Evolutionary conservation across 2,329 filamentous ascomycete species (phyloP), one percentile per base, ranked within the genome.

Genomic region (Zymoseptoria passerinii): DNA sequence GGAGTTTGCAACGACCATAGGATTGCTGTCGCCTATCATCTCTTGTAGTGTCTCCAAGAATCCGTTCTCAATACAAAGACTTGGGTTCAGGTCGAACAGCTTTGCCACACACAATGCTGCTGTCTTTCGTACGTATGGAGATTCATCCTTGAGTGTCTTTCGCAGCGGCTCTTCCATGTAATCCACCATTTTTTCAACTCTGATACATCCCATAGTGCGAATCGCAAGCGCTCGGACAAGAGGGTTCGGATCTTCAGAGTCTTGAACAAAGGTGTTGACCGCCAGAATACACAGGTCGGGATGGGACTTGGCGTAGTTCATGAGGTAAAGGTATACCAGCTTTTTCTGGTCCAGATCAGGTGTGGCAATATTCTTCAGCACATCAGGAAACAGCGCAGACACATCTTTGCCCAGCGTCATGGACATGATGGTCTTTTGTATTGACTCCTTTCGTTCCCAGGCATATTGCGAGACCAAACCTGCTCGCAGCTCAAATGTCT

Each of bases 231-330:
- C 94, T 80, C 94, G 83, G 70, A 99, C 90, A 23, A 99, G 83
- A 13, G 94, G 94, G 71, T 99, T 99, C 50, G 94, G 94, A 70
- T 99, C 94, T 83, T 99, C 94, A 16, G 94, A 94, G 74, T 99
- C 94, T 81, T 99, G 94, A 5, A 97, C 94, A 71, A 99, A 99
- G 13, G 94, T 99, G 74, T 99, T 99, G 71, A 99, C 94, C 66
- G 94, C 94, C 67, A 99, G 85, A 76, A 99, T 99, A 74, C 94
- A 99, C 40, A 99, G 85, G 72, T 99, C 94, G 29, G 94, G 94
- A 76, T 99, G 94, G 65, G 92, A 96, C 80, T 99, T 99, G 69
- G 94, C 94, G 76, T 99, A 99, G 76, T 99, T 99, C 94, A 99
- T 99, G 61, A 99, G 80, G 73, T 99, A 99, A 52, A 99, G 81